Conservation (phyloP, 1,284 basidiomycete genomes). For the Tilletiaria anomala region DNA sequence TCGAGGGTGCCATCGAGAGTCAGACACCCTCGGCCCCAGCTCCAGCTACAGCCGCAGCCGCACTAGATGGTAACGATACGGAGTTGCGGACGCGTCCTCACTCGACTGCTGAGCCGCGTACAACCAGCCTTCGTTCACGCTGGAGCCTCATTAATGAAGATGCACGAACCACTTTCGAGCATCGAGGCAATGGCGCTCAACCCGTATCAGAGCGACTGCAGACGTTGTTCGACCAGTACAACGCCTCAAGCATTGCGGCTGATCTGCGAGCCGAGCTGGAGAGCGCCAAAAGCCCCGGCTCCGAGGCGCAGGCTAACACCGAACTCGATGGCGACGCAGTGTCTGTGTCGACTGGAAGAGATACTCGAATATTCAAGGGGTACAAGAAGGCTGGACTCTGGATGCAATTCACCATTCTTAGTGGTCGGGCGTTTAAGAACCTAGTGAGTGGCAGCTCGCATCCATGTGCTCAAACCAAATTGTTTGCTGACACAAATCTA, state of each 20-base stretch:
- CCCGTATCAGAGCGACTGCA: too few relatives aligned
- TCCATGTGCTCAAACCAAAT: too few relatives aligned
- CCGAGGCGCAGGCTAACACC: neutral
- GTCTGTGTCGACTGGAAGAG: too few relatives aligned
- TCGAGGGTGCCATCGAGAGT: neutral
- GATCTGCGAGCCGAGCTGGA: constrained; percentile 1
- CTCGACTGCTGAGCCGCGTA: constrained; percentile 49
- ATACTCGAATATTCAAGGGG: constrained; percentile 50
- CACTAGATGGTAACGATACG: constrained; percentile 41
- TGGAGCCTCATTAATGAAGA: too few relatives aligned
- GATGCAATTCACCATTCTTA: constrained; percentile 82
- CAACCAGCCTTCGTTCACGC: neutral
- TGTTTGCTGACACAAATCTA: too few relatives aligned
- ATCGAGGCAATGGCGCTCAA: too few relatives aligned
- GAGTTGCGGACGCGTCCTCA: constrained; percentile 46
- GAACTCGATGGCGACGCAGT: too few relatives aligned
- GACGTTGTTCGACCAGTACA: constrained; percentile 36
- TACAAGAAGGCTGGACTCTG: constrained; percentile 69
- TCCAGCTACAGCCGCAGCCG: too few relatives aligned
- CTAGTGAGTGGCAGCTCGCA: too few relatives aligned
- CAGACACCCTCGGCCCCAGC: neutral
- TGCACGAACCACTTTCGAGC: too few relatives aligned
- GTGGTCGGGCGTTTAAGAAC: constrained; percentile 95
- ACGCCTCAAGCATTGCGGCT: constrained; percentile 24
- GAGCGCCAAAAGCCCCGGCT: neutral